These are phyloP conservation scores for Jimgerdemannia flammicorona DNA, from an alignment of 192 early-diverging fungal species.

Conservation along the genomic window DNA sequence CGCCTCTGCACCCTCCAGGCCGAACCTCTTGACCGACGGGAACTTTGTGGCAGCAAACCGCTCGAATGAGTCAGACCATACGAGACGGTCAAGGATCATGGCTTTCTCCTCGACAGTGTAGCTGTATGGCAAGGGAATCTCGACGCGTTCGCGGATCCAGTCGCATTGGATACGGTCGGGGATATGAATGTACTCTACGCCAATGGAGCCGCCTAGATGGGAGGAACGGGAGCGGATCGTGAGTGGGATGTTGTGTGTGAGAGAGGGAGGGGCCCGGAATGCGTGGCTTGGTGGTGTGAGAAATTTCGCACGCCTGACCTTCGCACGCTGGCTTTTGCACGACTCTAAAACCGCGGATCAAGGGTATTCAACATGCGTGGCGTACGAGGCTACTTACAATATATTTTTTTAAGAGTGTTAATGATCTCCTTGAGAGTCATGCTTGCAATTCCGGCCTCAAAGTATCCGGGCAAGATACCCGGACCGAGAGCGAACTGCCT, in stretches of 20 bases:
- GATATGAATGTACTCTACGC: conserved; percentile 98
- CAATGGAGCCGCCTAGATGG: conserved; percentile 73
- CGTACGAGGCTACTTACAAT: conserved; percentile 57
- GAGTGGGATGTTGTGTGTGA: neutral
- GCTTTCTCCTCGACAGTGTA: conserved; percentile 89
- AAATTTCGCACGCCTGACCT: too few relatives aligned
- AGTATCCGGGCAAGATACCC: conserved; percentile 85
- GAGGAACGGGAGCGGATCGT: neutral
- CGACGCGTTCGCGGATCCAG: conserved; percentile 92
- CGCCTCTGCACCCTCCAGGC: conserved; percentile 95
- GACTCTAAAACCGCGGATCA: neutral
- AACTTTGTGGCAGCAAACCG: conserved; percentile 95
- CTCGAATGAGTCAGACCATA: conserved; percentile 97
- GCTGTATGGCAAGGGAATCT: conserved; percentile 85
- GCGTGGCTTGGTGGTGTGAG: too few relatives aligned
- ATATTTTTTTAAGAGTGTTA: conserved; percentile 72
- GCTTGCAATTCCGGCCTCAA: conserved; percentile 63
- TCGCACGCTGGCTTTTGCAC: too few relatives aligned
- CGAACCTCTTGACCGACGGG: conserved; percentile 96
- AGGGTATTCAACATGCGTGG: neutral
- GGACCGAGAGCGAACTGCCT: conserved; percentile 90
- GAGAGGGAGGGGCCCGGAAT: too few relatives aligned
- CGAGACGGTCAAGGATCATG: conserved; percentile 92
- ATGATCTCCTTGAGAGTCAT: conserved; percentile 93
- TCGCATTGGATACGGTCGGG: conserved; percentile 93